Percentiles rank a stretch among this genome's conserved stretches.
Conservation (phyloP, 371 early-diverging fungal species). For the Rhizopus arrhizus region DNA sequence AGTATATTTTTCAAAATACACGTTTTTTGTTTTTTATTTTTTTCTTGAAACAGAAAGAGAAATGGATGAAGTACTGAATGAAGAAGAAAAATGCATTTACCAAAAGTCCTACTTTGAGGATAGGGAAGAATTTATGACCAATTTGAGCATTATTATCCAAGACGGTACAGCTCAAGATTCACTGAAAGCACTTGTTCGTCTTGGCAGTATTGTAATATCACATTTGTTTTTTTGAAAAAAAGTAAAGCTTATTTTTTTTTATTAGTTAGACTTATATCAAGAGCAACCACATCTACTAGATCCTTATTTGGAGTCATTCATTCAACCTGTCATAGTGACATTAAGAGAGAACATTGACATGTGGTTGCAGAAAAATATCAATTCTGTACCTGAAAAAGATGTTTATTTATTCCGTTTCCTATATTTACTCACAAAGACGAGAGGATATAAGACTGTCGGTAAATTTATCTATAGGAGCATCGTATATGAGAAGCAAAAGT, state of each 20-base stretch:
- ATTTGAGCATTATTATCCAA: conserved; percentile 11
- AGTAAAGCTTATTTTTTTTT: neutral
- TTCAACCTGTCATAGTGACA: conserved; percentile 63
- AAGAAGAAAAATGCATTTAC: conserved; percentile 21
- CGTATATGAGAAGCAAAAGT: too few relatives aligned
- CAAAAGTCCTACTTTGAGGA: conserved; percentile 50
- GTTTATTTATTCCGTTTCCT: conserved; percentile 59
- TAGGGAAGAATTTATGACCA: conserved; percentile 22
- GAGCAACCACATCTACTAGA: conserved; percentile 90
- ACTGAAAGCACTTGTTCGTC: conserved; percentile 19
- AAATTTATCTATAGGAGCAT: neutral
- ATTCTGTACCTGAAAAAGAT: conserved; percentile 8
- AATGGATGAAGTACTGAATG: conserved; percentile 18
- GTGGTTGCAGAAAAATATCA: conserved; percentile 3
- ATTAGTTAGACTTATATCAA: conserved; percentile 75
- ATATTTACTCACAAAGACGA: conserved; percentile 78
- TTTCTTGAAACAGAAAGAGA: neutral
- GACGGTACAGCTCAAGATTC: conserved; percentile 8
- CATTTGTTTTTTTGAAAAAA: neutral
- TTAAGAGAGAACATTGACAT: conserved; percentile 54
- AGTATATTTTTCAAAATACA: too few relatives aligned
- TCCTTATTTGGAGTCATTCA: conserved; percentile 74
- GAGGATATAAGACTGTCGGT: conserved; percentile 87
- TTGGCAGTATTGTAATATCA: conserved; percentile 31
- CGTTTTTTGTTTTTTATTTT: too few relatives aligned